Evolutionary conservation across 2,329 filamentous ascomycete genomes (phyloP), one percentile per base, ranked within the genome.

Genomic region (Lachnellula willkommii): DNA sequence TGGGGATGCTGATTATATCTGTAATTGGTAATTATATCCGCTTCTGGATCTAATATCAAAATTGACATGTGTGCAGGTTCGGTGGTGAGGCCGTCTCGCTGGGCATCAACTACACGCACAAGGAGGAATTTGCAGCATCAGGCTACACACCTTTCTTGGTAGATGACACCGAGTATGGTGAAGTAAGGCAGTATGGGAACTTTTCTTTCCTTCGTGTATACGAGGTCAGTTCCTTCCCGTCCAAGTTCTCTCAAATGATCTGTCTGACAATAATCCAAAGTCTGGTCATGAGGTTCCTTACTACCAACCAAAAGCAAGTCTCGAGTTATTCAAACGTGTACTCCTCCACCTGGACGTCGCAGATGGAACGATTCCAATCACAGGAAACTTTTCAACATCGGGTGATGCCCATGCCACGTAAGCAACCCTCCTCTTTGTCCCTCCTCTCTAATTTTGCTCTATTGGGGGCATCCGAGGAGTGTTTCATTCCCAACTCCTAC

Each of bases 141-240:
- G 82, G 80, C 0, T 86, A 85, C 62, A 73, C 76, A 0, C 77
- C 80, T 6, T 77, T 86, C 47, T 63, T 77, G 3, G 78, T 84
- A 9, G 78, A 83, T 59, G 75, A 73, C 14, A 73, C 73, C 9
- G 72, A 78, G 74, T 71, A 81, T 71, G 83, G 83, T 9, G 75
- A 78, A 58, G 82, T 84, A 0, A 74, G 82, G 5, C 81, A 85
- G 65, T 82, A 76, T 59, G 81, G 81, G 12, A 85, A 85, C 53
- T 66, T 67, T 28, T 62, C 59, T 2, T 66, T 66, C 47, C 22
- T 61, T 7, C 51, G 64, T 20, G 42, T 66, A 1, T 75, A 63
- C 28, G 60, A 67, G 53, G 60, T 58, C 45, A 49, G 58, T 58
- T 39, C 20, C 26, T 53, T 12, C 50, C 47, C 8, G n/a, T n/a